phyloP scores from a whole-genome alignment of 768 basidiomycete species.

The Suillus discolor region DNA sequence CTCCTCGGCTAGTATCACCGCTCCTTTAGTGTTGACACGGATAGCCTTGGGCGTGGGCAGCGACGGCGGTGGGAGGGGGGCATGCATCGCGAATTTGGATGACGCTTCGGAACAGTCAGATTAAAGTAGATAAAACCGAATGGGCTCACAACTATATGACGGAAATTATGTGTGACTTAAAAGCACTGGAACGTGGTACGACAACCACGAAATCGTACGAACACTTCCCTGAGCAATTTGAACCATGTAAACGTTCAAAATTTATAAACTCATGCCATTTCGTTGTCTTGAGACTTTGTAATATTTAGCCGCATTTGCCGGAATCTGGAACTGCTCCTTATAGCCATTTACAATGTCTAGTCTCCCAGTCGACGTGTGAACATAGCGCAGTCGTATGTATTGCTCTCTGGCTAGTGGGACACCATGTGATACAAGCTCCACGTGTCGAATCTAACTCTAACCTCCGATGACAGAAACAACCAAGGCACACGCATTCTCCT shows the following conservation, averaged over 20 bases:
- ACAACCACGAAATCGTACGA: slow-evolving; percentile 12
- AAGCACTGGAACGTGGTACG: slow-evolving; percentile 13
- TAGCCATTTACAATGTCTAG: slow-evolving; percentile 7
- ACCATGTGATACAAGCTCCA: slow-evolving; percentile 15
- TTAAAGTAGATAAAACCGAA: slow-evolving; percentile 3
- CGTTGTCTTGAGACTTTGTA: slow-evolving; percentile 7
- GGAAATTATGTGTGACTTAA: slow-evolving; percentile 7
- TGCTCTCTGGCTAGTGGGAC: slow-evolving; percentile 7
- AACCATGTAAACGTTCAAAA: slow-evolving; percentile 6
- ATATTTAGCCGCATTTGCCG: slow-evolving; percentile 9
- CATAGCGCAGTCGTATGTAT: not conserved
- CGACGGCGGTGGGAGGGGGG: slow-evolving; percentile 53
- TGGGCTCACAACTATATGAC: not conserved
- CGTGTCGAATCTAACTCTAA: slow-evolving; percentile 29
- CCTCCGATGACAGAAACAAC: slow-evolving; percentile 90
- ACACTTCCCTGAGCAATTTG: slow-evolving; percentile 3
- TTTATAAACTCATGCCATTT: slow-evolving; percentile 6
- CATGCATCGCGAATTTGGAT: slow-evolving; percentile 14
- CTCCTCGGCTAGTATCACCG: slow-evolving; percentile 90
- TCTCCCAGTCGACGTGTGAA: slow-evolving; percentile 11
- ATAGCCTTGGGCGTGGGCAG: slow-evolving; percentile 85
- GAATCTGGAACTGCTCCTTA: slow-evolving; percentile 1
- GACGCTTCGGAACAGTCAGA: not conserved
- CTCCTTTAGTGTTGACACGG: slow-evolving; percentile 93
- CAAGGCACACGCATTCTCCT: slow-evolving; percentile 81